These are phyloP conservation scores for Hanseniaspora taiwanica DNA, from an alignment of 805 yeast genomes.

Conservation along the genomic window DNA sequence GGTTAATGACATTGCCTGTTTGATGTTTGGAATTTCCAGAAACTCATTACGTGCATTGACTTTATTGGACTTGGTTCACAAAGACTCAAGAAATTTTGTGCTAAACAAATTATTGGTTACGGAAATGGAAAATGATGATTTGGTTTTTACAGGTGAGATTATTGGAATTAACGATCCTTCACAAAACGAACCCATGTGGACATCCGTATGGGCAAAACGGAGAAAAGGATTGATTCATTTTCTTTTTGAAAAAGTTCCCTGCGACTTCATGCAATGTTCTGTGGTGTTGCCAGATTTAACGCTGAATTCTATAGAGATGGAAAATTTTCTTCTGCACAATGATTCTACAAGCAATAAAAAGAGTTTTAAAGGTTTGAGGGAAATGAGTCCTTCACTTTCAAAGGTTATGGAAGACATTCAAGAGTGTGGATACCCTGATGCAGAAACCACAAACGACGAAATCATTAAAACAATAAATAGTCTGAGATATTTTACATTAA, in stretches of 20 bases:
- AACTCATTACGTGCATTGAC: conserved; percentile 47
- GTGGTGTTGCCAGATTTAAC: conserved; percentile 22
- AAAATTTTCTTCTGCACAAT: neutral
- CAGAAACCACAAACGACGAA: conserved; percentile 19
- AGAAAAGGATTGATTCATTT: conserved; percentile 60
- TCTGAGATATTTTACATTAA: conserved; percentile 51
- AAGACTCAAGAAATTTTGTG: conserved; percentile 62
- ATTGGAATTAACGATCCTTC: conserved; percentile 58
- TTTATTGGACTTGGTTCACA: conserved; percentile 63
- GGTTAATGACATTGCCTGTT: conserved; percentile 80
- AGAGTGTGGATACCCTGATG: conserved; percentile 8
- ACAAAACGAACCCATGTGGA: conserved; percentile 47
- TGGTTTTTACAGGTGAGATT: conserved; percentile 71
- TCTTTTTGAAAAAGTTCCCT: conserved; percentile 76
- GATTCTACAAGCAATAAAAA: neutral
- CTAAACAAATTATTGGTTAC: conserved; percentile 35
- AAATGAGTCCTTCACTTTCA: conserved; percentile 18
- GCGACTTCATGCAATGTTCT: conserved; percentile 48
- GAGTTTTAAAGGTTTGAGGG: conserved; percentile 6
- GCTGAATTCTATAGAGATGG: neutral
- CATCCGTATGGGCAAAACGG: conserved; percentile 82
- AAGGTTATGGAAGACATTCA: conserved; percentile 16
- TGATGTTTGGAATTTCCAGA: conserved; percentile 71
- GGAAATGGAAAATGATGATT: conserved; percentile 25
- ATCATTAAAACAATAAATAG: conserved; percentile 36